phyloP scores from a whole-genome alignment of 208 protist species.

The Trypanosoma brucei region DNA sequence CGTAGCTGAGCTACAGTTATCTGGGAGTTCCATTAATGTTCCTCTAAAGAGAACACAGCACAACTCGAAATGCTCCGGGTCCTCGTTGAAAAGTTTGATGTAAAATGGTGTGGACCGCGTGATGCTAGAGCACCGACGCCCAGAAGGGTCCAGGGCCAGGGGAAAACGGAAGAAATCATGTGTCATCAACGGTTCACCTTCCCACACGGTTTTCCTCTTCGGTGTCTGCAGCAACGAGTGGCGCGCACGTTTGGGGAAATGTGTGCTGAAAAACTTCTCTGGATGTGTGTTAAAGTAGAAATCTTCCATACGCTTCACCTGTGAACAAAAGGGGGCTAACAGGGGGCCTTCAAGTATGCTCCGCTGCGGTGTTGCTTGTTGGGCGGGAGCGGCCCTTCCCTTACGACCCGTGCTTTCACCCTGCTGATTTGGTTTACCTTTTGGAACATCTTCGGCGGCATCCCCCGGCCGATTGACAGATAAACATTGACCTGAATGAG shows the following conservation, averaged over 20 bases:
- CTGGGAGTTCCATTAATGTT: slow-evolving; percentile 48
- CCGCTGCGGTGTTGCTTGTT: slow-evolving; percentile 8
- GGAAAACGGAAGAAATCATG: slow-evolving; percentile 62
- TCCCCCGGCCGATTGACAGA: slow-evolving; percentile 1
- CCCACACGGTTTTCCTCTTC: slow-evolving; percentile 46
- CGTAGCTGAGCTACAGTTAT: slow-evolving; percentile 23
- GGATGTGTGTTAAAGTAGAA: slow-evolving; percentile 81
- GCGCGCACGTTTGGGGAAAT: slow-evolving; percentile 35
- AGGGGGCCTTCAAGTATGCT: slow-evolving; percentile 15
- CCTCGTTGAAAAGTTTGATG: slow-evolving; percentile 49
- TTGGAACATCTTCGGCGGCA: not conserved
- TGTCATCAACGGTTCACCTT: slow-evolving; percentile 43
- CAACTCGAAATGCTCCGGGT: slow-evolving; percentile 60
- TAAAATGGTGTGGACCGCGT: slow-evolving; percentile 60
- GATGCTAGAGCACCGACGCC: slow-evolving; percentile 36
- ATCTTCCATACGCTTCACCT: slow-evolving; percentile 24
- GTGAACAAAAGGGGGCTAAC: not conserved
- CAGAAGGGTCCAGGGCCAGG: slow-evolving; percentile 41
- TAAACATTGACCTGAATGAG: slow-evolving; percentile 35
- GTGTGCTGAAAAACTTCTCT: slow-evolving; percentile 46
- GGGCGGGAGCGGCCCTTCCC: not conserved
- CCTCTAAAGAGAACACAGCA: slow-evolving; percentile 69
- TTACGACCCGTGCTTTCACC: slow-evolving; percentile 4
- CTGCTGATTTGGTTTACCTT: not conserved
- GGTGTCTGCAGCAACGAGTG: slow-evolving; percentile 39